Evolutionary conservation across 2,329 filamentous ascomycete genomes (phyloP).

Genomic region (Clarireedia paspali): DNA sequence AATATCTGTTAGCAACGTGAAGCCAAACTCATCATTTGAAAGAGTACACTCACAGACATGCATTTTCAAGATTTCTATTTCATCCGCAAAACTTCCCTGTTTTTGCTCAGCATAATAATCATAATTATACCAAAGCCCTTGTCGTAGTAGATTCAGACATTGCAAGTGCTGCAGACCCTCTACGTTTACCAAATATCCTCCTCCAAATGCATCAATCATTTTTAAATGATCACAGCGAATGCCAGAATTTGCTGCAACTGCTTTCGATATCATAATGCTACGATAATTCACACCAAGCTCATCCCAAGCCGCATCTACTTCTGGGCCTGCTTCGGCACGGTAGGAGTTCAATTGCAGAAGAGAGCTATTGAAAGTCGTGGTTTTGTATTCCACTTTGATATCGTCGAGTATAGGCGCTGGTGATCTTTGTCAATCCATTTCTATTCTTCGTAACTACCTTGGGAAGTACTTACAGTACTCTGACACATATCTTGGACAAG

Average conservation of each 20-base stretch:
- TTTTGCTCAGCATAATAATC: slow-evolving; percentile 40
- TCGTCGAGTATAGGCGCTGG: neutral
- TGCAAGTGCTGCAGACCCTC: neutral
- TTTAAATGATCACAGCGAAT: neutral
- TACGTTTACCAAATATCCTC: neutral
- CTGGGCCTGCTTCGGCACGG: neutral
- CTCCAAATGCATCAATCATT: neutral
- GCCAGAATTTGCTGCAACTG: neutral
- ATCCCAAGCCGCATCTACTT: neutral
- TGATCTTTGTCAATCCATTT: neutral
- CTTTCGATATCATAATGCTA: neutral
- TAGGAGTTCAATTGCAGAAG: neutral
- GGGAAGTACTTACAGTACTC: neutral
- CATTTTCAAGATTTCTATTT: slow-evolving; percentile 38
- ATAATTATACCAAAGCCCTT: slow-evolving; percentile 44
- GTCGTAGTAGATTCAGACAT: slow-evolving; percentile 39
- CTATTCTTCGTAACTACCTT: neutral
- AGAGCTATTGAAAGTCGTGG: neutral
- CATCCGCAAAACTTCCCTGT: slow-evolving; percentile 40
- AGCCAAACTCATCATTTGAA: neutral
- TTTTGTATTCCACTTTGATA: neutral
- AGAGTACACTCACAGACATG: slow-evolving; percentile 31
- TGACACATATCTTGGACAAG: neutral
- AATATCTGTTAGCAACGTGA: neutral
- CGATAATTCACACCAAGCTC: neutral